Conservation (phyloP, 2,329 filamentous ascomycete species). For the Aspergillus glaucus region DNA sequence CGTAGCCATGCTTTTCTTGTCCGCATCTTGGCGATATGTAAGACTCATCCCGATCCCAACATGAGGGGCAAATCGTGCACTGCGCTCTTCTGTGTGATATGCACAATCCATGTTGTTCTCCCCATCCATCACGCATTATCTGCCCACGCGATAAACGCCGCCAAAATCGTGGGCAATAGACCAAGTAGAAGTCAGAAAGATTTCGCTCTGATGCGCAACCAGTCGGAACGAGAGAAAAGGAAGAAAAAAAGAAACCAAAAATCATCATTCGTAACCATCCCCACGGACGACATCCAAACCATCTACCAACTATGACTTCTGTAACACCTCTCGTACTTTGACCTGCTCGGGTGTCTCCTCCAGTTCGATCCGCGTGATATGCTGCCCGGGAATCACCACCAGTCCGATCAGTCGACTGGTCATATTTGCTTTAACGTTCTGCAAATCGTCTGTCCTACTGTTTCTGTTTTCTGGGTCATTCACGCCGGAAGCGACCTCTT, state of each 20-base stretch:
- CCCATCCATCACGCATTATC: background rate
- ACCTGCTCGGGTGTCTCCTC: constrained; percentile 52
- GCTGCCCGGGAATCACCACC: constrained; percentile 78
- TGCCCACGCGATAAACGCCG: background rate
- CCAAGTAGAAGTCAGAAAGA: background rate
- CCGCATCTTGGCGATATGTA: background rate
- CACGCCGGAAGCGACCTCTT: constrained; percentile 34
- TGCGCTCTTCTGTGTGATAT: background rate
- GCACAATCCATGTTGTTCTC: background rate
- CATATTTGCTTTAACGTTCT: constrained; percentile 60
- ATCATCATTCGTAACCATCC: background rate
- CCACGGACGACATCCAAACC: background rate
- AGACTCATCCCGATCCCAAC: background rate
- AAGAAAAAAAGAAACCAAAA: background rate
- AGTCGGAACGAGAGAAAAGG: background rate
- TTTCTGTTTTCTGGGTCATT: constrained; percentile 15
- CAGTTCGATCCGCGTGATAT: constrained; percentile 82
- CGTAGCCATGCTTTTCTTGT: background rate
- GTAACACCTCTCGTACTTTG: constrained; percentile 14
- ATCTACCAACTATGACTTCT: constrained; percentile 6
- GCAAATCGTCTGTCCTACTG: constrained; percentile 6
- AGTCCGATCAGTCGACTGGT: constrained; percentile 80
- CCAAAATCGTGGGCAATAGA: background rate
- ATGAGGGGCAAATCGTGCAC: background rate
- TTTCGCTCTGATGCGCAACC: background rate